A percentile compares a stretch with the other conserved stretches of the same genome.
Evolutionary conservation across 2,329 filamentous ascomycete genomes (phyloP).

Genomic region (Fusarium austroafricanum): DNA sequence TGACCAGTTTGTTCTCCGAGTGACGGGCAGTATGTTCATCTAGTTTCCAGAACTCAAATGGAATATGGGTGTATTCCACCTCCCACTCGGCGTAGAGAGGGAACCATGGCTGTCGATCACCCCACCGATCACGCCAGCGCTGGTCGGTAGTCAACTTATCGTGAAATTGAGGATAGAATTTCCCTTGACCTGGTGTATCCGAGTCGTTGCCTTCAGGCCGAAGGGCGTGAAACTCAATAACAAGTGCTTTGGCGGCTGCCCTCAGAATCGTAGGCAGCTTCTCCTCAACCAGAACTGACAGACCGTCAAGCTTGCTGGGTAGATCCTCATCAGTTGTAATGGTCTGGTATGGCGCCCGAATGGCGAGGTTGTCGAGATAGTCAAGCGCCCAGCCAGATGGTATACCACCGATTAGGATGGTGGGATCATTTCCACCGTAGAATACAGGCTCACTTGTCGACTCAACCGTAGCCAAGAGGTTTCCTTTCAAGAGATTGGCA

Average conservation of each 20-base stretch:
- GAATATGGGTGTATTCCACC: conserved; percentile 55
- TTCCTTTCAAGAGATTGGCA: rapidly evolving
- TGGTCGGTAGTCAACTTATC: neutral
- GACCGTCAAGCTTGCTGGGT: neutral
- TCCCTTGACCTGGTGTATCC: rapidly evolving
- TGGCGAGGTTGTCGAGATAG: conserved; percentile 43
- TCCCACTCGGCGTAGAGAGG: conserved; percentile 60
- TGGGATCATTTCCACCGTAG: conserved; percentile 52
- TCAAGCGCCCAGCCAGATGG: conserved; percentile 54
- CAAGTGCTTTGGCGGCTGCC: neutral
- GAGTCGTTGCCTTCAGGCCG: neutral
- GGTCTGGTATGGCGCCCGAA: conserved; percentile 7
- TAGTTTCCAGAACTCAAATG: conserved; percentile 49
- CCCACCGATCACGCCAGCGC: conserved; percentile 5
- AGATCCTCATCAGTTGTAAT: neutral
- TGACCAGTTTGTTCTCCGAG: neutral
- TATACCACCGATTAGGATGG: conserved; percentile 53
- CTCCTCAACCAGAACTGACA: rapidly evolving
- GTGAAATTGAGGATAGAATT: conserved; percentile 4
- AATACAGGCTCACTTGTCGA: conserved; percentile 43
- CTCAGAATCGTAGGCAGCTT: neutral
- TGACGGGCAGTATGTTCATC: conserved; percentile 37
- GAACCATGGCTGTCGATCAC: conserved; percentile 52
- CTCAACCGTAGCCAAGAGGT: conserved; percentile 24
- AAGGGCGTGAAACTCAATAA: neutral